Base-by-base conservation (phyloP, 495 filamentous ascomycete genomes). In the Podospora conica region DNA sequence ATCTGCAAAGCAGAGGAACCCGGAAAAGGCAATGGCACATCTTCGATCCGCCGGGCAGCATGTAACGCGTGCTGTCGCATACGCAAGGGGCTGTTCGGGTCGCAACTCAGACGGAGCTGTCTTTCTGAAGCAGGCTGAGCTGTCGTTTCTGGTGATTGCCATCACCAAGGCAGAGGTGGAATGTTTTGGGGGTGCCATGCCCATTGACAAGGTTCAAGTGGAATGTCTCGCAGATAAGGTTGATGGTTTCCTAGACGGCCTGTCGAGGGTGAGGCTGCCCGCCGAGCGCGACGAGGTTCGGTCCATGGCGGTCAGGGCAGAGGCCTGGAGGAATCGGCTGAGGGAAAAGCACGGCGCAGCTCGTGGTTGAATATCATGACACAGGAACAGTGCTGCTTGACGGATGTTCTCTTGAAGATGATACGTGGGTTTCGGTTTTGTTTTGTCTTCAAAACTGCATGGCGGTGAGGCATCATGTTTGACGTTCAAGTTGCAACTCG, bases 151-250 rank as follows among this genome's bases (percentile, higher is more conserved):
- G 21, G 59, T 61, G 9, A 22, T 61, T 22, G 59, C 59, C 18
- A 61, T 61, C 11, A 61, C 23, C n/a, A 61, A 61, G 59, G 59
- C 59, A 1, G 59, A 61, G 23, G 22, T 53, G 29, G 59, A 53
- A 22, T 12, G 28, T 18, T 23, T 12, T 20, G 20, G 28, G 10
- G 59, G 33, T 20, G 18, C 23, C 0, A n/a, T n/a, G n/a, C n/a
- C n/a, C n/a, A 27, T 61, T 28, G 59, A 61, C 40, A 22, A 23
- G 10, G 59, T 61, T 20, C 20, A 24, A 10, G 59, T 33, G 9
- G 59, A 31, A 11, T 61, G 59, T 22, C 23, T 61, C 10, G 18
- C n/a, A 18, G 58, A 29, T 18, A 59, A 59, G 25, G 21, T 59
- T 15, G 58, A 33, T 18, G 18, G 21, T 27, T 21, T 59, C 9